Base-by-base conservation (phyloP, 140 eudicot genomes). In the Cichorium intybus region DNA sequence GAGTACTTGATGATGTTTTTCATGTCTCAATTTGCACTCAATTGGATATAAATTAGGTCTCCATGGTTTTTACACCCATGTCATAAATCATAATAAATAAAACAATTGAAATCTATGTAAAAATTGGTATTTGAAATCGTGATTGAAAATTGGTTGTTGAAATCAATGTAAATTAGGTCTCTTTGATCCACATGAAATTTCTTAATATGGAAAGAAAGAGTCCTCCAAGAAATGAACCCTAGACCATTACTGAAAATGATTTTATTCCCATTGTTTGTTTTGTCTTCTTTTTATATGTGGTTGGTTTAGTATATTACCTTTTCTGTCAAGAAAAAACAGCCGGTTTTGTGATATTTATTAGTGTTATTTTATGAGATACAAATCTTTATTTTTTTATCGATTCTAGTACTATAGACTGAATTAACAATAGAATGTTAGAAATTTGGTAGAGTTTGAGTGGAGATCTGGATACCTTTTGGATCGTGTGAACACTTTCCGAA, bases 141-240 rank as follows among this genome's bases (percentile, higher is more conserved):
- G 16, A 56, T 56, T 53, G 18, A 56, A 6, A 29, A 17, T 12
- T 27, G 7, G 41, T 22, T 1, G 28, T 17, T 43, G 17, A 48
- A 58, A 52, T 31, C 41, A 29, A 34, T 59, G 21, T 37, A 21
- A 63, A 62, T 9, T 62, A 28, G 68, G 60, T 55, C 33, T 53
- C 50, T 65, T 53, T 23, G 58, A 39, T n/a, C 43, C 39, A 50
- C 73, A 56, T 62, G 68, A 20, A 60, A 69, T 68, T 72, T 63
- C 77, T 26, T 68, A 68, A 48, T 24, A 60, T 24, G 71, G 79
- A 68, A 73, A 75, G 73, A 68, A 67, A 35, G 84, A 82, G 56
- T 78, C 81, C 79, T 70, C 48, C 67, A 82, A 81, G 87, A 34
- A 72, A 82, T 26, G 29, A 77, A 78, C 75, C 75, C 49, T 47